Evolutionary conservation across 1,139 yeast genomes (phyloP), one percentile per base, ranked within the genome.

Genomic region (Candida labiduridarum): DNA sequence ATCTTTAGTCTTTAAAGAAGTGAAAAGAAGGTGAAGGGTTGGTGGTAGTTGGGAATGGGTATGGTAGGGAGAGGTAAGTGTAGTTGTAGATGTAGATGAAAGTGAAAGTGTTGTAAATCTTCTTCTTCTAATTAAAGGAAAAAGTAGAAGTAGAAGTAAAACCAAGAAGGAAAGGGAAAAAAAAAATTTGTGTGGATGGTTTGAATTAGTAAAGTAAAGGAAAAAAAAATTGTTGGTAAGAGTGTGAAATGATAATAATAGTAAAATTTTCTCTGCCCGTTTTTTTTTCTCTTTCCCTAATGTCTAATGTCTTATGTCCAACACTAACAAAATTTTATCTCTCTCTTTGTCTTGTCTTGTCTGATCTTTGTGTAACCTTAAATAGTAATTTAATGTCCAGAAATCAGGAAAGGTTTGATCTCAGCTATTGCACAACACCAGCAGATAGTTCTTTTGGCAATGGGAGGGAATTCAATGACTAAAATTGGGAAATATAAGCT

Each of bases 181-280:
- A 34, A 34, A 36, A 36, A 18, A 18, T 36, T 18, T 36, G 27
- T 36, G 29, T 36, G 41, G 25, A 10, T 19, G 41, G 38, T 14
- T 14, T 31, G 16, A 34, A 34, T 35, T 35, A 16, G 25, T 18
- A 16, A 35, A 12, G 12, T 8, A 8, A 35, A 18, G 41, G 15
- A 36, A 36, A 36, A 36, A n/a, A 36, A 36, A 18, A 10, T 36
- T 36, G 41, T 36, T 36, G 41, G 41, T 36, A 19, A 36, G 39
- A 35, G 15, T 35, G 39, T 35, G 39, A 14, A 35, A 35, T 7
- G 22, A n/a, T 14, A 31, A 31, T 14, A 31, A 31, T n/a, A 31
- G 15, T 31, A 31, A 31, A 31, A 31, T n/a, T 35, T 35, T 35
- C 38, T 34, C 14, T 12, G 14, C 16, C 38, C 14, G 16, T 34